Evolutionary conservation across 352 stramenopile species (phyloP).

Genomic region (Globisporangium megalacanthum): DNA sequence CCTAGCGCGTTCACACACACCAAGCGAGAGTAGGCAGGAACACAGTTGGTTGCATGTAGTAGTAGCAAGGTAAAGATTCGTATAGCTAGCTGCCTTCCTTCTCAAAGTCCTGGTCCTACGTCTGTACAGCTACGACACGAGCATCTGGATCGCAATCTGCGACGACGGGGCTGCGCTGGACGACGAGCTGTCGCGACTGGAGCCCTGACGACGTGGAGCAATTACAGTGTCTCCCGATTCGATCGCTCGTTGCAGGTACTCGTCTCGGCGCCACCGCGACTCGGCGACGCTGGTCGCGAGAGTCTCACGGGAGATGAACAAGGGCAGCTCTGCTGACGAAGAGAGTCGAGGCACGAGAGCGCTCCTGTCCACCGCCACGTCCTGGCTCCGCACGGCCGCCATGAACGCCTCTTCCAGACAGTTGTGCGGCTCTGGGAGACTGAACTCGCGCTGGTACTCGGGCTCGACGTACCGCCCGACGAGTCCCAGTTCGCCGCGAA

Average conservation of each 20-base stretch:
- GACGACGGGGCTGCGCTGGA: conserved; percentile 10
- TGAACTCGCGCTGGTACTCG: conserved; percentile 59
- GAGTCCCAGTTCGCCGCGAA: conserved; percentile 7
- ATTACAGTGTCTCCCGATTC: conserved; percentile 4
- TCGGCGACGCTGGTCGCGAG: conserved; percentile 25
- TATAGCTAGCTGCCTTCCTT: background rate
- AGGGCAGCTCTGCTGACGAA: background rate
- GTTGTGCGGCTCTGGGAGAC: conserved; percentile 47
- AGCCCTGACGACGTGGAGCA: background rate
- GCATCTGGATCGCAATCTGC: conserved; percentile 61
- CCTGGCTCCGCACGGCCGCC: conserved; percentile 26
- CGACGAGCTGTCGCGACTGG: background rate
- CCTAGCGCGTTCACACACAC: conserved; percentile 47
- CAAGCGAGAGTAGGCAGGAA: conserved; percentile 41
- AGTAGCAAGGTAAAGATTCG: background rate
- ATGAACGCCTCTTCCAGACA: conserved; percentile 47
- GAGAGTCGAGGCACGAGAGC: conserved; percentile 11
- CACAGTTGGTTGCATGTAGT: too few species aligned
- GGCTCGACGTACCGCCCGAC: conserved; percentile 39
- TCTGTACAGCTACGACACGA: conserved; percentile 39
- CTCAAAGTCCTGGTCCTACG: too few species aligned
- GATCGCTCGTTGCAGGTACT: conserved; percentile 34
- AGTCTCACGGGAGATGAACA: conserved; percentile 7
- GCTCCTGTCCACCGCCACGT: conserved; percentile 23
- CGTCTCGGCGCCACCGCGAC: conserved; percentile 33